A percentile compares a stretch with the other conserved stretches of the same genome.
These are phyloP conservation scores for Pseudogymnoascus sp. DNA, from an alignment of 2,329 filamentous ascomycete species.

Conservation along the genomic window DNA sequence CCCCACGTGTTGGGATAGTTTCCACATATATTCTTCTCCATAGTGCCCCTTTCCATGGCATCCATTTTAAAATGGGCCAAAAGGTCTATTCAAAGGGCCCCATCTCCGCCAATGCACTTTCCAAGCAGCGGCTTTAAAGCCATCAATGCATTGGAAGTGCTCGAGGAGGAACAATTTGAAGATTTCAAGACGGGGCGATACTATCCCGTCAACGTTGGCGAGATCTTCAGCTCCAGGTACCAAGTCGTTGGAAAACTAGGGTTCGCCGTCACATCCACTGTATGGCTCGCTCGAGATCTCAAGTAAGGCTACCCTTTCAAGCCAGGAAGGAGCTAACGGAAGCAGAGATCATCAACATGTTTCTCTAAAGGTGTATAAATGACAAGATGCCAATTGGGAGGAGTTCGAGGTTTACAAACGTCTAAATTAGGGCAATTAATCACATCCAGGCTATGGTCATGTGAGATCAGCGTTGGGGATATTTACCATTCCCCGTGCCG, in stretches of 20 bases:
- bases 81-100: neutral
- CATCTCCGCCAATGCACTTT: neutral
- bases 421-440: slow-evolving; percentile 23
- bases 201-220: slow-evolving; percentile 17
- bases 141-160: neutral
- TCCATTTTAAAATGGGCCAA: neutral
- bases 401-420: slow-evolving; percentile 36
- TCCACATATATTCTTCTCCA: neutral
- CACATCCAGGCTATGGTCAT: slow-evolving; percentile 27
- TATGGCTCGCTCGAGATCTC: slow-evolving; percentile 16
- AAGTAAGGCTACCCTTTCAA: slow-evolving; percentile 10
- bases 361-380: slow-evolving; percentile 12
- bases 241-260: slow-evolving; percentile 19
- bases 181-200: slow-evolving; percentile 11
- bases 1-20: neutral
- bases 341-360: slow-evolving; percentile 9
- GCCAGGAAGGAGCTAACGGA: neutral
- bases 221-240: slow-evolving; percentile 16
- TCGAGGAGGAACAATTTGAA: slow-evolving; percentile 15
- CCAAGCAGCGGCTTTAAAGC: slow-evolving; percentile 7
- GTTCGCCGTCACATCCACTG: slow-evolving; percentile 15
- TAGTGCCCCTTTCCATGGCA: neutral
- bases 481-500: slow-evolving; percentile 30
- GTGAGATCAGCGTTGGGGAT: slow-evolving; percentile 30
- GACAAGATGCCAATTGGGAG: slow-evolving; percentile 5